phyloP scores from a whole-genome alignment of 2,329 filamentous ascomycete genomes.

The Colletotrichum navitas region DNA sequence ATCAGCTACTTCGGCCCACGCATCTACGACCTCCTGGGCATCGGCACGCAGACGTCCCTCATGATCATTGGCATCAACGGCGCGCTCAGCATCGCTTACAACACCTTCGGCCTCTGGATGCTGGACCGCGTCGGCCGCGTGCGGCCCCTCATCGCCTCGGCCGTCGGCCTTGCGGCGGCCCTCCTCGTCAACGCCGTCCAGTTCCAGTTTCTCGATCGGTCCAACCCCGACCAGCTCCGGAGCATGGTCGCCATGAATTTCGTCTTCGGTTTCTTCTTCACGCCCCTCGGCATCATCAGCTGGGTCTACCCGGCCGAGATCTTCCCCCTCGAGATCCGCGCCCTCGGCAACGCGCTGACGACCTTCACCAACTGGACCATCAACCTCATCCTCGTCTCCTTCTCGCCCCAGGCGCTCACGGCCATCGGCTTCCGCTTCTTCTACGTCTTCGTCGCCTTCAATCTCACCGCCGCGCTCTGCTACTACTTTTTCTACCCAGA shows the following conservation, averaged over 20 bases:
- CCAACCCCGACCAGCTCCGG: constrained; percentile 47
- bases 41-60: constrained; percentile 58
- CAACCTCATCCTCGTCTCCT: constrained; percentile 62
- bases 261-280: constrained; percentile 50
- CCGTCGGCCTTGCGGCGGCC: constrained; percentile 46
- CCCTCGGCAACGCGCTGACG: constrained; percentile 48
- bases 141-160: constrained; percentile 60
- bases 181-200: constrained; percentile 49
- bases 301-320: constrained; percentile 57
- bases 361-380: constrained; percentile 50
- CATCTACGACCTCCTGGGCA: constrained; percentile 59
- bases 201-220: constrained; percentile 45
- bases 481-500: constrained; percentile 50
- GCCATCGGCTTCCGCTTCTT: constrained; percentile 61
- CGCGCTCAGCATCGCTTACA: constrained; percentile 62
- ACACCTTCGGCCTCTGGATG: constrained; percentile 59
- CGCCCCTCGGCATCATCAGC: constrained; percentile 57
- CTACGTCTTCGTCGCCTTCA: constrained; percentile 48
- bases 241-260: constrained; percentile 52
- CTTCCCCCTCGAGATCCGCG: constrained; percentile 52
- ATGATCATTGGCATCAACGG: constrained; percentile 65
- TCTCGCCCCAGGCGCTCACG: constrained; percentile 58
- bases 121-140: constrained; percentile 62
- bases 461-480: constrained; percentile 44
- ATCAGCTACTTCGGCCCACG: constrained; percentile 54